Evolutionary conservation across 2,329 filamentous ascomycete genomes (phyloP), one percentile per base, ranked within the genome.

Genomic region (Aspergillus cejpii): DNA sequence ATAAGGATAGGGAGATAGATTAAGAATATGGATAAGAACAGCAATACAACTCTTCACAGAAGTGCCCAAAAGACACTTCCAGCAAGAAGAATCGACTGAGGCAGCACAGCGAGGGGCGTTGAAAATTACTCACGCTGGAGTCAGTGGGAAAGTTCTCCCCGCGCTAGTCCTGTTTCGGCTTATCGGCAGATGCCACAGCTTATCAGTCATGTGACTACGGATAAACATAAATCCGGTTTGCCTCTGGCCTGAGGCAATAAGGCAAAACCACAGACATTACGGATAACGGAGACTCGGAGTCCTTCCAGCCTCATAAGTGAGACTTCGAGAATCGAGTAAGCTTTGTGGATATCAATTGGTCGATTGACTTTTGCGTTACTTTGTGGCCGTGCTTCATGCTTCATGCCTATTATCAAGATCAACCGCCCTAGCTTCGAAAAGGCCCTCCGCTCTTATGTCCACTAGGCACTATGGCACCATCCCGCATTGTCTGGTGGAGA

Each of bases 131-230:
- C n/a, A 34, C 20, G 5, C 7, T 23, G 8, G 39, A 41, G 26
- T 41, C 26, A 34, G 38, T 37, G 29, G 41, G 29, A 48, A 44
- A 34, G 24, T 31, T 4, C 36, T 36, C 56, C 57, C 57, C 57
- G 57, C 57, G 55, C 57, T 59, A 59, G 43, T 44, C 57, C 45
- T 21, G 36, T 57, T 55, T 37, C 46, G 53, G 50, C 55, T 58
- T 58, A 59, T 59, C 56, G 39, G 23, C 20, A 10, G 19, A 21
- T 12, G 10, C 11, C 15, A 11, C 3, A 10, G n/a, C 47, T 57
- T 57, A 58, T 58, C 55, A 41, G 39, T 50, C 53, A 55, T 51
- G 53, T 56, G 54, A 37, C 6, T 5, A 3, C 37, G 40, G 41
- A 43, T 27, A 15, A 49, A 49, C 31, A 4, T 14, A 28, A 12